phyloP scores from a whole-genome alignment of 768 basidiomycete genomes.

The Xanthoconium purpureum region DNA sequence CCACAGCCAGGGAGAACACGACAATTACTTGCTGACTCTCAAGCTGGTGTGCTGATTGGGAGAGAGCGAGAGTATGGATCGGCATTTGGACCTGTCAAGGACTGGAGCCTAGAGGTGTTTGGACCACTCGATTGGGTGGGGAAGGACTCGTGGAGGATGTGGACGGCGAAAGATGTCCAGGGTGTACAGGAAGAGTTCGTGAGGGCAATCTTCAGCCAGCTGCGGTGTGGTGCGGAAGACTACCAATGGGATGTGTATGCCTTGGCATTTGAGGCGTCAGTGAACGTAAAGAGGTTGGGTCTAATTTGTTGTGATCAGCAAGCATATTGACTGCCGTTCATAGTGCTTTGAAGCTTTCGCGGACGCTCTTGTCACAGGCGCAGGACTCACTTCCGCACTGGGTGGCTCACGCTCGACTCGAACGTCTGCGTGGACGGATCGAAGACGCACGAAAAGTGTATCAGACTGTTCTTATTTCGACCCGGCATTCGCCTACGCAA shows the following conservation, averaged over 20 bases:
- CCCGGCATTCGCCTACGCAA: slow-evolving; percentile 36
- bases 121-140: slow-evolving; percentile 50
- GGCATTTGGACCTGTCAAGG: slow-evolving; percentile 65
- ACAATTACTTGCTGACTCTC: slow-evolving; percentile 51
- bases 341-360: slow-evolving; percentile 72
- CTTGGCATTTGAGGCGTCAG: slow-evolving; percentile 64
- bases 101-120: slow-evolving; percentile 57
- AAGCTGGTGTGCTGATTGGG: slow-evolving; percentile 66
- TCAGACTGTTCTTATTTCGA: slow-evolving; percentile 56
- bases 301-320: background rate
- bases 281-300: slow-evolving; percentile 54
- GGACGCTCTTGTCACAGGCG: slow-evolving; percentile 51
- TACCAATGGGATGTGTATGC: slow-evolving; percentile 63
- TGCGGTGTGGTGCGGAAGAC: slow-evolving; percentile 48
- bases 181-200: slow-evolving; percentile 50
- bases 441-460: slow-evolving; percentile 80
- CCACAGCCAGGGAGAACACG: slow-evolving; percentile 36
- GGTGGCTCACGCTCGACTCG: slow-evolving; percentile 75
- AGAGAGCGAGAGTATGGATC: slow-evolving; percentile 58
- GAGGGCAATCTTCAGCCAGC: slow-evolving; percentile 56
- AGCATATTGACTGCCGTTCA: slow-evolving; percentile 9
- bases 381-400: slow-evolving; percentile 63
- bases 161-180: slow-evolving; percentile 48
- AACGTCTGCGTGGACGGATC: slow-evolving; percentile 57
- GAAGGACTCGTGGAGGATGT: slow-evolving; percentile 37